Evolutionary conservation across 306 rosid species (phyloP).

Genomic region (Castanospermum australe): DNA sequence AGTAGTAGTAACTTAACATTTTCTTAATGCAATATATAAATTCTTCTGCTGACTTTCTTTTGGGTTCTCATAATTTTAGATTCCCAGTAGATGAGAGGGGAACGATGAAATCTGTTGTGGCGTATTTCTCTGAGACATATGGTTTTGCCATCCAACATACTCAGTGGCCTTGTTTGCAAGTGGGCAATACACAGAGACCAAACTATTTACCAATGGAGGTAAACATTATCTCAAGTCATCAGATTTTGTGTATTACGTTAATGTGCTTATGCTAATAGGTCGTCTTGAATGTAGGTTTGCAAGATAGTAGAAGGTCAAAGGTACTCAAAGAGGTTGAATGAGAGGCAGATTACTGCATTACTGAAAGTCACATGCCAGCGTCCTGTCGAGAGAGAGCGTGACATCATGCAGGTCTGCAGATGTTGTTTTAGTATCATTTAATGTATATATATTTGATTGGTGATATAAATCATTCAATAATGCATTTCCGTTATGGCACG

Average conservation of each 20-base stretch:
- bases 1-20: neutral
- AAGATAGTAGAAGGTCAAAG: slow-evolving; percentile 96
- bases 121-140: slow-evolving; percentile 86
- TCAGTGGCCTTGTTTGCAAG: slow-evolving; percentile 98
- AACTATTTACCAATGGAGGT: slow-evolving; percentile 99
- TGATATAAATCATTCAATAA: neutral
- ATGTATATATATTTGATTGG: neutral
- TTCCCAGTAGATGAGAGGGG: slow-evolving; percentile 97
- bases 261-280: slow-evolving; percentile 13
- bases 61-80: slow-evolving; percentile 38
- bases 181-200: slow-evolving; percentile 86
- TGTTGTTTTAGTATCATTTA: neutral
- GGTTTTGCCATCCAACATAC: slow-evolving; percentile 81
- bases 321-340: slow-evolving; percentile 83
- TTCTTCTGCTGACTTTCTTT: slow-evolving; percentile 3
- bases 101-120: slow-evolving; percentile 90
- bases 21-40: neutral
- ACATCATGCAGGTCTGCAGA: slow-evolving; percentile 68
- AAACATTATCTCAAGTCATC: neutral
- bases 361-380: slow-evolving; percentile 95
- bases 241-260: neutral
- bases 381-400: slow-evolving; percentile 79
- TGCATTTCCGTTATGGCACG: neutral
- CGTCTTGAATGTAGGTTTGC: slow-evolving; percentile 64
- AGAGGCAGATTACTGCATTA: slow-evolving; percentile 85